phyloP scores from a whole-genome alignment of 192 early-diverging fungal genomes.

The Coemansia aciculifera region DNA sequence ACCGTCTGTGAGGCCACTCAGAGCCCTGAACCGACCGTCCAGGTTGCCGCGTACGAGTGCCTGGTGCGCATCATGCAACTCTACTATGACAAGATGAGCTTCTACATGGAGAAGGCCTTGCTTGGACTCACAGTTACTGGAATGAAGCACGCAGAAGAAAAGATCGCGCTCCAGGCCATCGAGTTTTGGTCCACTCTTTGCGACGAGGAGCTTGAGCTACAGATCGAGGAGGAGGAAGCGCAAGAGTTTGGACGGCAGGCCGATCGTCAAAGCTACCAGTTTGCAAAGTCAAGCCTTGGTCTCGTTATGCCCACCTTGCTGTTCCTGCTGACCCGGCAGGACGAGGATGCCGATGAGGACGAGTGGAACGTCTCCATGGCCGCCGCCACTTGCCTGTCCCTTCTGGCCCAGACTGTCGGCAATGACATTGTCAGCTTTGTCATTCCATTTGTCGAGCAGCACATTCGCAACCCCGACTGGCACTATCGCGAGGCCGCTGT shows the following conservation, averaged over 20 bases:
- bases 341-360: slow-evolving; percentile 98
- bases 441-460: slow-evolving; percentile 84
- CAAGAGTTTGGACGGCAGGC: slow-evolving; percentile 54
- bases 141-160: slow-evolving; percentile 86
- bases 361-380: slow-evolving; percentile 99
- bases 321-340: slow-evolving; percentile 90
- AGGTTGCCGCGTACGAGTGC: slow-evolving; percentile 91
- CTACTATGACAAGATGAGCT: slow-evolving; percentile 95
- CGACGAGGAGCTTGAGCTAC: slow-evolving; percentile 87
- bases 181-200: slow-evolving; percentile 99
- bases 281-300: slow-evolving; percentile 74
- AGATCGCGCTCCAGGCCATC: slow-evolving; percentile 93
- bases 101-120: slow-evolving; percentile 97
- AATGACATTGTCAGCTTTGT: slow-evolving; percentile 80
- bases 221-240: slow-evolving; percentile 63
- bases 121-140: slow-evolving; percentile 87
- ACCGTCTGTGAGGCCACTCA: slow-evolving; percentile 96
- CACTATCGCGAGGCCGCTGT: slow-evolving; percentile 93
- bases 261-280: slow-evolving; percentile 63
- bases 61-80: slow-evolving; percentile 95
- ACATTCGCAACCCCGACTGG: slow-evolving; percentile 89
- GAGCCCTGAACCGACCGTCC: slow-evolving; percentile 69
- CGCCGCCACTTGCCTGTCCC: slow-evolving; percentile 89
- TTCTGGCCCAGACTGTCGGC: slow-evolving; percentile 82
- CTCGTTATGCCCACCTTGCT: slow-evolving; percentile 86